A percentile compares a stretch with the other conserved stretches of the same genome.
phyloP scores from a whole-genome alignment of 768 basidiomycete species.

The Rhodotorula kratochvilovae region DNA sequence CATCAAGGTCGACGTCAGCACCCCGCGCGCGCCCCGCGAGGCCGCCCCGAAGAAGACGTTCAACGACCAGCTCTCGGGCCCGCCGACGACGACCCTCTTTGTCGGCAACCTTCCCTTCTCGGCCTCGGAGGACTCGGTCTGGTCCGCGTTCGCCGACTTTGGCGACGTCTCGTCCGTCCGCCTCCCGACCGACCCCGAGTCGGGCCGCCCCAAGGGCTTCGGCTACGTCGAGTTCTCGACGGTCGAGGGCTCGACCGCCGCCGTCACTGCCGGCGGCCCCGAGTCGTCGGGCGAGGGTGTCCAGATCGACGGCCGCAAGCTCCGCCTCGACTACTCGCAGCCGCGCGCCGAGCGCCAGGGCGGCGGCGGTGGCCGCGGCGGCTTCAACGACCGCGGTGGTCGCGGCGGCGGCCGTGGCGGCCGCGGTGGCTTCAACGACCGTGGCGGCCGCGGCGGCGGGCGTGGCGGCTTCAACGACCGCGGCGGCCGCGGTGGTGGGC shows the following conservation, averaged over 20 bases:
- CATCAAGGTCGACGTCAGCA: conserved; percentile 77
- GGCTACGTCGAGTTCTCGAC: conserved; percentile 92
- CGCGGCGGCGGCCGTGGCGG: conserved; percentile 50
- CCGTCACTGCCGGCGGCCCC: conserved; percentile 53
- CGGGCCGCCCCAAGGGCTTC: conserved; percentile 87
- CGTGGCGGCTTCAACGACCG: conserved; percentile 39
- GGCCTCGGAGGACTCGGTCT: conserved; percentile 74
- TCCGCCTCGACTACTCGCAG: conserved; percentile 81
- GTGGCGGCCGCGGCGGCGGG: conserved; percentile 44
- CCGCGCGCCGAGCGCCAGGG: conserved; percentile 63
- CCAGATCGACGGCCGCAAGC: conserved; percentile 72
- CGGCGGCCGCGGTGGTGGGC: conserved; percentile 47
- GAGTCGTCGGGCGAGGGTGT: conserved; percentile 53
- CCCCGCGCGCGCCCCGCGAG: conserved; percentile 49
- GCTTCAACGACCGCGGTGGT: conserved; percentile 42
- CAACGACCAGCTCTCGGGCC: conserved; percentile 59
- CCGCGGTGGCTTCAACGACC: conserved; percentile 17
- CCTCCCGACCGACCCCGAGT: conserved; percentile 86
- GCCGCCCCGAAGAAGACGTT: conserved; percentile 65
- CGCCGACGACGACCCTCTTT: conserved; percentile 71
- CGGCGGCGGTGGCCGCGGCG: conserved; percentile 44
- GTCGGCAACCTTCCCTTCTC: conserved; percentile 86
- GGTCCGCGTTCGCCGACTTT: conserved; percentile 85
- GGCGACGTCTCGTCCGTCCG: conserved; percentile 70
- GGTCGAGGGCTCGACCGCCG: conserved; percentile 72